Evolutionary conservation across 2,329 filamentous ascomycete species (phyloP), one percentile per base, ranked within the genome.

Genomic region (Diaporthe aspalathi): DNA sequence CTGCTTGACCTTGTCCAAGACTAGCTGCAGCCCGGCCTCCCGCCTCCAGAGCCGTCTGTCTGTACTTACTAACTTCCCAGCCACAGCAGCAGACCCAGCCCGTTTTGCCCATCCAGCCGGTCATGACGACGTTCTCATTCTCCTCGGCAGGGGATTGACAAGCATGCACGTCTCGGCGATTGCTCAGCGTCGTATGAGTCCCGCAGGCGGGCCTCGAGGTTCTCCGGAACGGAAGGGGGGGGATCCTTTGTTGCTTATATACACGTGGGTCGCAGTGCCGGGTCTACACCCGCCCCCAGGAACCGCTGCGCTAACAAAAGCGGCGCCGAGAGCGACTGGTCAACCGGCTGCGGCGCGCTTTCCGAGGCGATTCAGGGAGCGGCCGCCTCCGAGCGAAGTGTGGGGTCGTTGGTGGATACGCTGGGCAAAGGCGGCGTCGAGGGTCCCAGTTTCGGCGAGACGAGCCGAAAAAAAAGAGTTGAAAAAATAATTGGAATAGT

Each of bases 91-190:
- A n/a, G n/a, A n/a, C n/a, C n/a, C n/a, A n/a, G n/a, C n/a, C n/a
- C n/a, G n/a, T n/a, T n/a, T n/a, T n/a, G n/a, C n/a, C n/a, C n/a
- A n/a, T n/a, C n/a, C n/a, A n/a, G n/a, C n/a, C n/a, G n/a, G n/a
- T n/a, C n/a, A n/a, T n/a, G n/a, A n/a, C n/a, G n/a, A n/a, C n/a
- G n/a, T n/a, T n/a, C n/a, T n/a, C n/a, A n/a, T n/a, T n/a, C n/a
- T n/a, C n/a, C n/a, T n/a, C n/a, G n/a, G n/a, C n/a, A n/a, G n/a
- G n/a, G n/a, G n/a, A n/a, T n/a, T n/a, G n/a, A n/a, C n/a, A n/a
- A n/a, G n/a, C n/a, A n/a, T n/a, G 78, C 85, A 84, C 9, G 71
- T 70, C 1, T 77, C 71, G 4, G 81, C 81, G 68, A 84, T 83
- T n/a, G n/a, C n/a, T n/a, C n/a, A 43, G 76, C 76, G 71, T 84